Base-by-base conservation (phyloP, 1,284 basidiomycete genomes). In the Omphalotus olearius region DNA sequence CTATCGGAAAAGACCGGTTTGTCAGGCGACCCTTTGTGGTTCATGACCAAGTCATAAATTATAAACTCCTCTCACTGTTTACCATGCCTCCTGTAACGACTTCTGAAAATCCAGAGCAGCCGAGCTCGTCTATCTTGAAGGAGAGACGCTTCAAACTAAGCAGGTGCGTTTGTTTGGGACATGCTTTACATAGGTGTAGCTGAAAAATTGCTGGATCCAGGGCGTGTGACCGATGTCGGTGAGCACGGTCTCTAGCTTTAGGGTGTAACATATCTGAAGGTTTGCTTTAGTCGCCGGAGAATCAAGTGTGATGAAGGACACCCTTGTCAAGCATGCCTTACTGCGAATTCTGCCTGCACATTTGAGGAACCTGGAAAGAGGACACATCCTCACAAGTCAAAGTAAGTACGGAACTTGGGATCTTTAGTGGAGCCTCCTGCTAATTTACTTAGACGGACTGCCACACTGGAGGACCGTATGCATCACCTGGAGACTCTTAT, bases 261-360 rank as follows among this genome's bases (percentile, higher is more conserved):
- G 17, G 4, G 25, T 23, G 30, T 28, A 18, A 18, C 16, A 33
- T 25, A 25, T 16, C 25, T 33, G 23, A 26, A 48, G 33, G 26
- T 45, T 20, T 40, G 6, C 41, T 50, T 17, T 59, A 88, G 88
- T 30, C 83, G 87, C 52, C 73, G 87, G 60, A 72, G 88, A 60
- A 91, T 90, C 64, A 88, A 88, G 61, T 91, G 88, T 64, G 88
- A 91, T 60, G 88, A 91, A 64, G 88, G 88, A 0, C 87, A 89
- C 60, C 88, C 88, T 37, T 91, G 88, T 64, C 87, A 91, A 69
- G 87, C 88, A 9, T 91, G 88, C 66, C 66, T 89, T 17, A 82
- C 84, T 4, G 85, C 88, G 14, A 85, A 76, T 59, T 88, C 88
- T 3, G 69, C 85, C 9, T 91, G 88, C 58, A 91, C 88, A 0